Evolutionary conservation across 2,329 filamentous ascomycete genomes (phyloP), one percentile per base, ranked within the genome.

Genomic region (Dryadomyces quercus-mongolicae): DNA sequence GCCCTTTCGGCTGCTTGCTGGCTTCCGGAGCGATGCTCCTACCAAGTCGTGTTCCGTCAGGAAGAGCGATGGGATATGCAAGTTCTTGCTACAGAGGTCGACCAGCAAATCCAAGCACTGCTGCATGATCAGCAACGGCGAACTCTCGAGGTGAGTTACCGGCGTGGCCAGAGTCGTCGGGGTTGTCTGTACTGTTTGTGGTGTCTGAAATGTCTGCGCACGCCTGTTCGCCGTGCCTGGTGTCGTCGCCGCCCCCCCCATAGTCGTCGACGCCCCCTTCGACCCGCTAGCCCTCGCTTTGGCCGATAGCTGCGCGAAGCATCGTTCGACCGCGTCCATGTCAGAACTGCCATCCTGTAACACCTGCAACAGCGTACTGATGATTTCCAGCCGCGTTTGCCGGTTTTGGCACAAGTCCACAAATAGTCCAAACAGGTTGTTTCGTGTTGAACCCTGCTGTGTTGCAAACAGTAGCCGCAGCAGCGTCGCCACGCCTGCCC

Each of bases 401-500:
- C 89, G 85, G 66, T 98, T 98, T 69, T 95, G 87, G 65, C 90
- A 97, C 25, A 97, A 85, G 60, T 95, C 89, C 58, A 88, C 82
- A 52, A 98, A 83, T 53, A 98, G 88, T 54, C 85, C 84, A 65
- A 93, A 92, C 53, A 98, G 76, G 56, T 89, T 87, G 58, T 78
- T 82, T 60, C 90, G 88, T 50, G 93, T 85, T 58, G 88, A 93
- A 21, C 88, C 88, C 59, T 92, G 88, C 60, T 96, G 88, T 49
- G 88, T 86, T 62, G 97, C 90, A 67, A 98, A 98, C 92, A 98
- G 96, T 10, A 98, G 78, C n/a, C 94, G 88, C 46, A 98, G 77
- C 38, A 98, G 74, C n/a, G 93, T 97, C 25, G 94, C 93, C 60
- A 98, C 85, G 25, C 94, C 93, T 49, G 91, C 80, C 70, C 95